Evolutionary conservation across 1,284 basidiomycete species (phyloP).

Genomic region (Cutaneotrichosporon curvatum): DNA sequence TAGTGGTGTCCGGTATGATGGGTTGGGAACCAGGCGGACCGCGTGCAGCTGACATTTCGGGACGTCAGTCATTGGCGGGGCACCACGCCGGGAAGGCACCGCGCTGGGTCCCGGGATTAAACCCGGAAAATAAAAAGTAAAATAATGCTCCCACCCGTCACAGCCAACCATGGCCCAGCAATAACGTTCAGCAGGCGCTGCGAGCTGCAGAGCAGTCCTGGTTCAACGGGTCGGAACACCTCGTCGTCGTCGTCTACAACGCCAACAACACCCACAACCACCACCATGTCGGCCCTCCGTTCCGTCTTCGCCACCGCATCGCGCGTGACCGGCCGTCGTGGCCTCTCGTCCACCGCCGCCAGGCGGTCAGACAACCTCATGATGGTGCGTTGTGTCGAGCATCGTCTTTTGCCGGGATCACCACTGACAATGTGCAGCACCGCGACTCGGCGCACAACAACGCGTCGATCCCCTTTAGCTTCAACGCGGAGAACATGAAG

Average conservation of each 20-base stretch:
- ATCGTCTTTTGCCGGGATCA: not conserved
- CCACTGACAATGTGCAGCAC: conserved; percentile 55
- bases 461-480: conserved; percentile 85
- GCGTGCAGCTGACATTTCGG: not conserved
- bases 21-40: too few species aligned
- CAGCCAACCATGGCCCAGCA: conserved; percentile 6
- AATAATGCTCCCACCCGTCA: not conserved
- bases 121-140: not conserved
- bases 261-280: conserved; percentile 1
- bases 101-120: not conserved
- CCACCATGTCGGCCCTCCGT: conserved; percentile 35
- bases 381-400: conserved; percentile 48
- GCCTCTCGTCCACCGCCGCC: conserved; percentile 49
- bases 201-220: not conserved
- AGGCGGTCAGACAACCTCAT: conserved; percentile 57
- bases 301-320: conserved; percentile 28
- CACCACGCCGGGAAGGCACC: not conserved
- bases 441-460: conserved; percentile 92
- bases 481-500: conserved; percentile 72
- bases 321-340: conserved; percentile 34
- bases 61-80: not conserved
- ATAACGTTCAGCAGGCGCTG: not conserved
- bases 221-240: not conserved
- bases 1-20: too few species aligned
- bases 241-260: conserved; percentile 2